Evolutionary conservation across 2,329 filamentous ascomycete species (phyloP).

Genomic region (Hymenoscyphus fructigenus): DNA sequence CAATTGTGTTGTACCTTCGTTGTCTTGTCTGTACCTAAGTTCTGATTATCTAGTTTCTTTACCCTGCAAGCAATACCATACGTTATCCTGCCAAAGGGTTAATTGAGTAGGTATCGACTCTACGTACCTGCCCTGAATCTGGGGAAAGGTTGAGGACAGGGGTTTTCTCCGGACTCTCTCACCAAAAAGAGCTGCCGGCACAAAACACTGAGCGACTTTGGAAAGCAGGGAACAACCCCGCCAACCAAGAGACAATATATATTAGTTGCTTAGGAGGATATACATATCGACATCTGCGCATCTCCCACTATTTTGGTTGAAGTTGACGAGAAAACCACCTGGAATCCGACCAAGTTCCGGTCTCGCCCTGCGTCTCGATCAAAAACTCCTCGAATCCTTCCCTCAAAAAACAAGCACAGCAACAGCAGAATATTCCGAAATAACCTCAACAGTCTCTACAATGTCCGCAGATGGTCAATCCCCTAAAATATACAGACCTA

Average conservation of each 20-base stretch:
- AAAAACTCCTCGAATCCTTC: background rate
- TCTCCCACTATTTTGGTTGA: background rate
- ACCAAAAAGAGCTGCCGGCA: background rate
- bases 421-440: background rate
- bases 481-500: conserved; percentile 64
- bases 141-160: conserved; percentile 2
- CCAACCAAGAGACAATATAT: background rate
- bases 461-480: conserved; percentile 9
- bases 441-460: background rate
- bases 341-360: too few species aligned
- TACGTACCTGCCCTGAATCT: background rate
- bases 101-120: background rate
- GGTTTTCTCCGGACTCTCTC: background rate
- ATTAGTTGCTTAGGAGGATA: background rate
- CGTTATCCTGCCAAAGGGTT: background rate
- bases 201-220: background rate
- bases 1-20: background rate
- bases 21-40: background rate
- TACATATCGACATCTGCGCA: background rate
- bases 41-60: background rate
- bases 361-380: background rate
- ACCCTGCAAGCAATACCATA: background rate
- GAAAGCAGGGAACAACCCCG: background rate
- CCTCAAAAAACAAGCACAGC: background rate
- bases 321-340: background rate